Conservation (phyloP, 164 flowering plant genomes). For the Malania oleifera region DNA sequence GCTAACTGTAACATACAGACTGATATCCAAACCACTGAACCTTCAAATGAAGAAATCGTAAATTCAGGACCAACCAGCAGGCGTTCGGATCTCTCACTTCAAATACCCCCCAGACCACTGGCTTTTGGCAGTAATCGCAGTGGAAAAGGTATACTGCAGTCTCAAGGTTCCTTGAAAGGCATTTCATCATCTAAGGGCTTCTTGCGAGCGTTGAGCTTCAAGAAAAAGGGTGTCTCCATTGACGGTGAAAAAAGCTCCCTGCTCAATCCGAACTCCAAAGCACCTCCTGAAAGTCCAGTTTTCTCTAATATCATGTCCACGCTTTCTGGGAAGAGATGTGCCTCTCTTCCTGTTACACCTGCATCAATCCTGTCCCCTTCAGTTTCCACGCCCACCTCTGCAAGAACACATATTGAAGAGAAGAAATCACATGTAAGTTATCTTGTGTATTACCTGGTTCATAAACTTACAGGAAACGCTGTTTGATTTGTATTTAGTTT, state of each 20-base stretch:
- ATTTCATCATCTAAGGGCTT: slow-evolving; percentile 43
- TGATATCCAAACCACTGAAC: slow-evolving; percentile 21
- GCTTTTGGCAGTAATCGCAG: slow-evolving; percentile 32
- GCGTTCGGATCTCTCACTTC: slow-evolving; percentile 47
- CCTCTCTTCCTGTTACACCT: slow-evolving; percentile 71
- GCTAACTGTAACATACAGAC: slow-evolving; percentile 25
- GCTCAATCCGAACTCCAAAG: slow-evolving; percentile 34
- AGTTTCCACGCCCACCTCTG: slow-evolving; percentile 35
- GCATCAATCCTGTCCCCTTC: slow-evolving; percentile 51
- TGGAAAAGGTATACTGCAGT: slow-evolving; percentile 42
- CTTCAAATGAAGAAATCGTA: slow-evolving; percentile 17
- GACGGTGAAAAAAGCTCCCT: slow-evolving; percentile 64
- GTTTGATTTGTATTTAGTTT: too few species aligned
- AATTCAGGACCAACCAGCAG: slow-evolving; percentile 26
- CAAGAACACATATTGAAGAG: slow-evolving; percentile 34
- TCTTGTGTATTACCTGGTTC: slow-evolving; percentile 2
- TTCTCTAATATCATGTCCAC: slow-evolving; percentile 25
- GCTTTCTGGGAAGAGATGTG: slow-evolving; percentile 54
- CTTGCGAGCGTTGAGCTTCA: slow-evolving; percentile 67
- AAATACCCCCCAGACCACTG: slow-evolving; percentile 55
- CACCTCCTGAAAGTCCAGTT: slow-evolving; percentile 39
- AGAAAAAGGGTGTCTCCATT: slow-evolving; percentile 30
- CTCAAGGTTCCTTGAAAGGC: slow-evolving; percentile 43
- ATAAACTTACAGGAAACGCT: not conserved
- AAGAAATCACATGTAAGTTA: slow-evolving; percentile 36